These are phyloP conservation scores for Plasmodium cynomolgi DNA, from an alignment of 169 alveolate species.

Conservation along the genomic window DNA sequence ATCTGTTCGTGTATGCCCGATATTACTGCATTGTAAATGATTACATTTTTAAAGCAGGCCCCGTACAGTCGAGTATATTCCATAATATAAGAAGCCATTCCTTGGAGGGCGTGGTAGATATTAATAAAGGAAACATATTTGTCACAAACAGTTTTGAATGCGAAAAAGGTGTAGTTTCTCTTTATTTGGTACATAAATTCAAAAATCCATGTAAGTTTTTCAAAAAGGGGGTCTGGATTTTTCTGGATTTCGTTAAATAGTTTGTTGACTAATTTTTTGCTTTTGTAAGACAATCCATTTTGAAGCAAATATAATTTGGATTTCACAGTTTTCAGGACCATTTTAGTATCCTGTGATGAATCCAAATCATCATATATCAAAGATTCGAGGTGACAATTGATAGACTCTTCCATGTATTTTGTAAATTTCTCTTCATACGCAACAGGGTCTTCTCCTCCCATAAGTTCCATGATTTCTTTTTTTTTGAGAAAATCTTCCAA, in stretches of 20 bases:
- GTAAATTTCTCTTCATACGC: constrained; percentile 19
- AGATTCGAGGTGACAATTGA: constrained; percentile 54
- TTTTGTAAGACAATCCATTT: constrained; percentile 32
- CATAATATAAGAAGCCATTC: neutral
- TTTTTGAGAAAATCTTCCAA: constrained; percentile 48
- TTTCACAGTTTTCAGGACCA: neutral
- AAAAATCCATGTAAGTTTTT: constrained; percentile 3
- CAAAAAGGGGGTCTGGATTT: neutral
- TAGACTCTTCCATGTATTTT: constrained; percentile 26
- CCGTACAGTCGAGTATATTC: neutral
- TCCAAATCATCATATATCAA: constrained; percentile 13
- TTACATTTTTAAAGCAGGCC: constrained; percentile 47
- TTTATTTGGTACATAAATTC: constrained; percentile 5
- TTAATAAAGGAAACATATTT: neutral
- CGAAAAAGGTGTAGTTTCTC: neutral
- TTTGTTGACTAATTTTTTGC: constrained; percentile 2
- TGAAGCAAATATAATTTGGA: constrained; percentile 15
- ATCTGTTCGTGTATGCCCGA: constrained; percentile 17
- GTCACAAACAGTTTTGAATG: neutral
- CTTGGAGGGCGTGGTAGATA: neutral
- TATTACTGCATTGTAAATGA: constrained; percentile 10
- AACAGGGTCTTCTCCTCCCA: neutral
- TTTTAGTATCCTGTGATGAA: constrained; percentile 7
- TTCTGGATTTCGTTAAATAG: constrained; percentile 13
- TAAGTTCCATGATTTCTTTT: neutral